Evolutionary conservation across 2,329 filamentous ascomycete species (phyloP).

Genomic region (Didymella pinodella): DNA sequence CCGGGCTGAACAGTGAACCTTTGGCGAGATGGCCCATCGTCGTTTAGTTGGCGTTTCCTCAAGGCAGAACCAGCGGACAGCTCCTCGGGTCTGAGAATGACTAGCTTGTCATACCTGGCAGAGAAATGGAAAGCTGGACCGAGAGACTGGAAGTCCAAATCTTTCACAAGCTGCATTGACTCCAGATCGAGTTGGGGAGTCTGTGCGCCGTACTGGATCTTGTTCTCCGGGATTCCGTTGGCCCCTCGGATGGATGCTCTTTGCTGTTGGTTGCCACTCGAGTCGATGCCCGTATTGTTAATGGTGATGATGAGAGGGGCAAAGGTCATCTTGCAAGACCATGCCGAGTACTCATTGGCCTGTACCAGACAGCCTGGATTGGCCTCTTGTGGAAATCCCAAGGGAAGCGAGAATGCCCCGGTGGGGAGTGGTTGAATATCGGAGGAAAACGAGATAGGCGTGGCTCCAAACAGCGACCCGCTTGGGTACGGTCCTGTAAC

Average conservation of each 20-base stretch:
- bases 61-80: conserved; percentile 40
- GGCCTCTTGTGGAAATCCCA: conserved; percentile 56
- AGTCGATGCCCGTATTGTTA: conserved; percentile 27
- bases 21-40: conserved; percentile 41
- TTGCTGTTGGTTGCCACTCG: conserved; percentile 21
- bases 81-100: conserved; percentile 59
- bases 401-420: conserved; percentile 59
- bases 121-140: conserved; percentile 72
- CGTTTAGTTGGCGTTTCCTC: conserved; percentile 26
- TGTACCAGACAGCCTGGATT: conserved; percentile 60
- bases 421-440: conserved; percentile 58
- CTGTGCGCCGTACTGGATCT: conserved; percentile 68
- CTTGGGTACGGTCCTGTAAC: conserved; percentile 54
- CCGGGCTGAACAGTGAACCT: conserved; percentile 59
- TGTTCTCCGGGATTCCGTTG: conserved; percentile 48
- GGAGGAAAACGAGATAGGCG: conserved; percentile 57
- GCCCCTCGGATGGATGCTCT: conserved; percentile 35
- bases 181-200: conserved; percentile 61
- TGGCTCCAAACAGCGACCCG: conserved; percentile 59
- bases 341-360: conserved; percentile 56
- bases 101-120: conserved; percentile 69
- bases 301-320: conserved; percentile 44
- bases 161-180: conserved; percentile 62
- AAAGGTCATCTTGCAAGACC: conserved; percentile 58
- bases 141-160: conserved; percentile 62